Base-by-base conservation (phyloP, 2,329 filamentous ascomycete species). In the Zymoseptoria pseudotritici region DNA sequence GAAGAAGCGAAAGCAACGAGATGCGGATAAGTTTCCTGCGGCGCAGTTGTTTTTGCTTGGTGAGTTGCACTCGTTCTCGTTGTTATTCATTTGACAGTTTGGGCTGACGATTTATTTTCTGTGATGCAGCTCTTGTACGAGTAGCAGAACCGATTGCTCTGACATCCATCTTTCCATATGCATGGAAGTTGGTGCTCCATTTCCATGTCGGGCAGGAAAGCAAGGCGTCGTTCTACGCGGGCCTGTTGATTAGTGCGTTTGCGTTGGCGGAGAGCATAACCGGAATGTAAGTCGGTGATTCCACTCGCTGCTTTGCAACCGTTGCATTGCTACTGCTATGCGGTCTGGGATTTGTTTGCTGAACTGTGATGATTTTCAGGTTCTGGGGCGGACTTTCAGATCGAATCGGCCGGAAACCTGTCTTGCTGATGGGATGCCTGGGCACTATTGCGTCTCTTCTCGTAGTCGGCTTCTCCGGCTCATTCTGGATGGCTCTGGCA, bases 81-180 rank as follows among this genome's bases (percentile, higher is more conserved):
- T 2, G 21, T 7, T n/a, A 2, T 17, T 7, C 17, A 11, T 4
- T 51, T 3, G 50, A 51, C 8, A 17, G 13, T 1, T 3, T 17
- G 1, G 36, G 13, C 36, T 51, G 50, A 51, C 50, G 19, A 51
- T 1, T 11, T 1, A 13, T 21, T n/a, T 8, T 51, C 10, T 51
- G 19, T 21, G 19, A 51, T 21, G 26, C 69, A 96, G 91, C 91
- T 73, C 90, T 96, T 80, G 92, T 95, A 72, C 90, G 92, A 64
- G 85, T 97, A 66, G 90, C 91, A 57, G 92, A 97, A 75, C 92
- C 92, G 21, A 93, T 97, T 68, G 91, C 92, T 55, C 83, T 97
- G 65, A 96, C 91, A 1, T 94, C 90, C 71, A 94, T 96, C 75
- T 95, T 93, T 69, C 92, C 92, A 20, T 97, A 96, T 75, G 90